Conservation (phyloP, 1,139 yeast species). For the Diutina siamensis region DNA sequence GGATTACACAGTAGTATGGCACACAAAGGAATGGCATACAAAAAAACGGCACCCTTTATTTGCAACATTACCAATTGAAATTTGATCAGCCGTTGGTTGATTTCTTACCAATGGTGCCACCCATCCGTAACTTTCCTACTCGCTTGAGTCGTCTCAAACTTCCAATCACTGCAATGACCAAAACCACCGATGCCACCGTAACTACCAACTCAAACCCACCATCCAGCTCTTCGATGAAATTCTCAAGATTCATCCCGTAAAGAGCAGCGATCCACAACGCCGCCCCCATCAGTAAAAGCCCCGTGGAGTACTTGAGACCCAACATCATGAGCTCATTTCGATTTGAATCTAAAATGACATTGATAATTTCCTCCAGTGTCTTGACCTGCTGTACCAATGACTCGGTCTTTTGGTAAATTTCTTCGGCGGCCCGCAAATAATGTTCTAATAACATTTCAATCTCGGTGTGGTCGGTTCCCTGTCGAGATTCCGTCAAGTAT, state of each 20-base stretch:
- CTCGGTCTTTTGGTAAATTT: slow-evolving; percentile 34
- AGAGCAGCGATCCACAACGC: slow-evolving; percentile 30
- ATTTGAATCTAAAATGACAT: slow-evolving; percentile 34
- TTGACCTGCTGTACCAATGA: slow-evolving; percentile 30
- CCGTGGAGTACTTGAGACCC: slow-evolving; percentile 32
- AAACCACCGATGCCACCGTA: background rate
- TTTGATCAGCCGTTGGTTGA: no score
- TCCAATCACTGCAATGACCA: background rate
- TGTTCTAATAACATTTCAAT: slow-evolving; percentile 33
- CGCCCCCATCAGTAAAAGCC: slow-evolving; percentile 29
- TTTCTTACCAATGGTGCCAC: no score
- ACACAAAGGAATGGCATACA: no score
- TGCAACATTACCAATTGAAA: no score
- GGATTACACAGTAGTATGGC: no score
- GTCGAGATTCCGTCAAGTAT: slow-evolving; percentile 21
- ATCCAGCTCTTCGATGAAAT: slow-evolving; percentile 22
- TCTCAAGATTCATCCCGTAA: slow-evolving; percentile 34
- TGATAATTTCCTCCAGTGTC: slow-evolving; percentile 36
- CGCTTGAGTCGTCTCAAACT: background rate
- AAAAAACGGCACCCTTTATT: no score
- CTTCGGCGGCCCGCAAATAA: slow-evolving; percentile 32
- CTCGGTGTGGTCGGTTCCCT: slow-evolving; percentile 29
- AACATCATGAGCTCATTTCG: slow-evolving; percentile 37
- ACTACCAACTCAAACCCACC: slow-evolving; percentile 29
- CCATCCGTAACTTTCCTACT: background rate